phyloP scores from a whole-genome alignment of 805 yeast species.

The Metschnikowia rubicola region DNA sequence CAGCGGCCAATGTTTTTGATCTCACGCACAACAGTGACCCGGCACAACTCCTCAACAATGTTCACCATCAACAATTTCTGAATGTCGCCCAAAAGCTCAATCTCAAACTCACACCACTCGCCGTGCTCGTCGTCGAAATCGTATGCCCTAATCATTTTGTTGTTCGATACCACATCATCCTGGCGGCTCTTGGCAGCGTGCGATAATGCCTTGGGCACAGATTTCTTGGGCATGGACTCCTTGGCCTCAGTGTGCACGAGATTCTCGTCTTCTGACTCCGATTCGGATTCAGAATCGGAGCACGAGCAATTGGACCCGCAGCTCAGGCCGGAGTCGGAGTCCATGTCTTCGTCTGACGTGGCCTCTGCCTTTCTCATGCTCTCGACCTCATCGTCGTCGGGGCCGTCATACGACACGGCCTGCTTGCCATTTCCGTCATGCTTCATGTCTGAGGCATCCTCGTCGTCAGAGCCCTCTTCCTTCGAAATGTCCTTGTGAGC shows the following conservation, averaged over 20 bases:
- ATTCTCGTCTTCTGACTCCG: constrained; percentile 10
- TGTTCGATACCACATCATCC: constrained; percentile 70
- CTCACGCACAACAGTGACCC: constrained; percentile 88
- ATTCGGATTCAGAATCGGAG: not conserved
- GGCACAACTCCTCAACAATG: constrained; percentile 88
- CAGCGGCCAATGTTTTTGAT: constrained; percentile 90
- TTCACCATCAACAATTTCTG: constrained; percentile 96
- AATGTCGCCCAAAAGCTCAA: constrained; percentile 79
- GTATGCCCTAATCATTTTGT: constrained; percentile 71
- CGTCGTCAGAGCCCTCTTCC: constrained; percentile 38
- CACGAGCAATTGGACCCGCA: constrained; percentile 36
- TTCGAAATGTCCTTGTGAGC: constrained; percentile 18
- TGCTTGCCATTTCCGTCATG: constrained; percentile 66
- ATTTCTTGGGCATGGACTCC: constrained; percentile 17
- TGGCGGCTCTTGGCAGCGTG: constrained; percentile 80
- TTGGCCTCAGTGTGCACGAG: constrained; percentile 12
- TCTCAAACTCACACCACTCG: constrained; percentile 87
- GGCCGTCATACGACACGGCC: constrained; percentile 88
- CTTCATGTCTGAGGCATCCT: constrained; percentile 58
- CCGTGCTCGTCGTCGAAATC: constrained; percentile 88
- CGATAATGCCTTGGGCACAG: constrained; percentile 31
- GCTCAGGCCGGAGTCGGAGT: constrained; percentile 12
- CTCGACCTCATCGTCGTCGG: constrained; percentile 93
- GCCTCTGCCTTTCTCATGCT: constrained; percentile 82
- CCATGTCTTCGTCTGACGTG: constrained; percentile 66